A percentile compares a stretch with the other conserved stretches of the same genome.
phyloP scores from a whole-genome alignment of 2,329 filamentous ascomycete genomes.

The Alternaria triticimaculans region DNA sequence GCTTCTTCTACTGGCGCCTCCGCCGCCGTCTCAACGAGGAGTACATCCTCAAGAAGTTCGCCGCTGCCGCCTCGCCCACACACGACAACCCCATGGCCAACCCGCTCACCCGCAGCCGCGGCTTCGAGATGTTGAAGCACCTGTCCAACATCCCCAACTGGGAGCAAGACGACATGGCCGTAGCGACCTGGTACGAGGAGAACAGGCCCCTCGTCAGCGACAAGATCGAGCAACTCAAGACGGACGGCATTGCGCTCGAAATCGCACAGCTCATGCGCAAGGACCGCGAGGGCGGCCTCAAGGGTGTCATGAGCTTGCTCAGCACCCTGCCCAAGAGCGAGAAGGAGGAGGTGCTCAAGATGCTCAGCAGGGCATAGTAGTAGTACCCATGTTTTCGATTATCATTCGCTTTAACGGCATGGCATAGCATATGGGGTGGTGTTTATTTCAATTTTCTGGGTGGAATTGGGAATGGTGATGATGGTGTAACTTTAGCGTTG shows the following conservation, averaged over 20 bases:
- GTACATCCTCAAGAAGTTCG: constrained; percentile 92
- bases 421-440: constrained; percentile 10
- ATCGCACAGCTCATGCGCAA: constrained; percentile 72
- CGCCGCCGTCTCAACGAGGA: constrained; percentile 97
- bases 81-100: constrained; percentile 47
- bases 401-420: constrained; percentile 12
- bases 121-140: constrained; percentile 78
- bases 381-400: constrained; percentile 5
- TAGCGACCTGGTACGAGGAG: constrained; percentile 95
- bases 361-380: constrained; percentile 52
- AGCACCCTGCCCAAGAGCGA: constrained; percentile 87
- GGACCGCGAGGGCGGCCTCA: constrained; percentile 74
- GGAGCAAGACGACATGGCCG: constrained; percentile 77
- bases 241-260: constrained; percentile 72
- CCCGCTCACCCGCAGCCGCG: constrained; percentile 63
- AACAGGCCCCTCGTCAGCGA: constrained; percentile 82
- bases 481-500: constrained; percentile 16
- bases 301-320: constrained; percentile 84
- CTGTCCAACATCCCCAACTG: constrained; percentile 84
- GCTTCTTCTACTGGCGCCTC: constrained; percentile 99
- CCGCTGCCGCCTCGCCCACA: constrained; percentile 52
- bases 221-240: constrained; percentile 85
- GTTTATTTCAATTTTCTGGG: constrained; percentile 4
- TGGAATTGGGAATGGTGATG: constrained; percentile 1
- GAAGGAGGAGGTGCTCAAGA: constrained; percentile 80